These are phyloP conservation scores for Moesziomyces sp. DNA, from an alignment of 1,284 basidiomycete species.

Conservation along the genomic window DNA sequence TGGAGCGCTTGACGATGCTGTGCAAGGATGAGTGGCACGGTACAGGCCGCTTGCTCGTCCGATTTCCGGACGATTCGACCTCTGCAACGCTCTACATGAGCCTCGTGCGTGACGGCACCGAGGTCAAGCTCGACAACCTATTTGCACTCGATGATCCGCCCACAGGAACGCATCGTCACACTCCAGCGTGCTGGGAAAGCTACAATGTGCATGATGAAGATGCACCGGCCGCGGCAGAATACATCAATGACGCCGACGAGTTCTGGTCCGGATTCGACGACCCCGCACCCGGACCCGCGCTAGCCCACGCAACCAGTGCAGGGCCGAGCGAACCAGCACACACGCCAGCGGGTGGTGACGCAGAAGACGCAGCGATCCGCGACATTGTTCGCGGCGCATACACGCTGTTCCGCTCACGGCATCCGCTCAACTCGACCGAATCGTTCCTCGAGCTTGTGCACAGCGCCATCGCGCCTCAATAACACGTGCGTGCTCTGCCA, in stretches of 20 bases:
- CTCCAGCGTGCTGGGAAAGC: not conserved
- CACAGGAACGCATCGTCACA: conserved; percentile 5
- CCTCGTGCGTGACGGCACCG: not conserved
- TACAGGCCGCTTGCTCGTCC: not conserved
- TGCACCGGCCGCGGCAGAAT: conserved; percentile 20
- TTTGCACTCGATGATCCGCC: not conserved
- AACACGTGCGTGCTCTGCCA: not conserved
- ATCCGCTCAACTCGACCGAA: not conserved
- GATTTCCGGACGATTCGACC: not conserved
- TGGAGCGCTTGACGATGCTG: not conserved
- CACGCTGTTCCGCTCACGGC: conserved; percentile 11
- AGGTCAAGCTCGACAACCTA: conserved; percentile 28
- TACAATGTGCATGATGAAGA: not conserved
- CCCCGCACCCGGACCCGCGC: not conserved
- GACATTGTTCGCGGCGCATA: conserved; percentile 33
- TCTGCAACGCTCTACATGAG: conserved; percentile 7
- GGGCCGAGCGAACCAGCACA: too few species aligned
- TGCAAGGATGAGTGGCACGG: conserved; percentile 18
- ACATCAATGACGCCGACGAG: conserved; percentile 42
- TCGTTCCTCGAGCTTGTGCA: conserved; percentile 18
- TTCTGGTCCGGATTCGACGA: conserved; percentile 45
- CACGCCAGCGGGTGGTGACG: too few species aligned
- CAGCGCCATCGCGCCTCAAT: conserved; percentile 3
- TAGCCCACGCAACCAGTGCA: not conserved
- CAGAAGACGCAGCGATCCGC: conserved; percentile 17